phyloP scores from a whole-genome alignment of 306 rosid genomes.

The Parietaria judaica region DNA sequence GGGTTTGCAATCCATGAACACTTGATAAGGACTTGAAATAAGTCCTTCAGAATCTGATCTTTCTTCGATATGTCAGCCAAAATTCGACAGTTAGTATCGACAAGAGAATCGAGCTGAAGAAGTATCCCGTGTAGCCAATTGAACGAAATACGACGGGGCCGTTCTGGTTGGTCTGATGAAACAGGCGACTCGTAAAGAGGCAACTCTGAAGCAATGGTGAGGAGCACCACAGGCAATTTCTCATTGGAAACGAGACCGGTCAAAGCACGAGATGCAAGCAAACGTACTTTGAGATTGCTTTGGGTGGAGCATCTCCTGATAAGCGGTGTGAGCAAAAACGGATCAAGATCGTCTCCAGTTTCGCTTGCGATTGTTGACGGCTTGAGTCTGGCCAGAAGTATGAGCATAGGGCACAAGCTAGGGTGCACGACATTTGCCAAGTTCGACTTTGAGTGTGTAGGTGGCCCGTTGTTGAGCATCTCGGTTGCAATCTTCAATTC shows the following conservation, averaged over 20 bases:
- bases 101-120: slow-evolving; percentile 69
- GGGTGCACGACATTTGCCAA: slow-evolving; percentile 81
- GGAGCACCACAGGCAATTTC: slow-evolving; percentile 61
- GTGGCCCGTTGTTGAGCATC: slow-evolving; percentile 45
- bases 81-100: slow-evolving; percentile 65
- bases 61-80: slow-evolving; percentile 75
- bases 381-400: slow-evolving; percentile 80
- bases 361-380: slow-evolving; percentile 89
- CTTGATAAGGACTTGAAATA: slow-evolving; percentile 43
- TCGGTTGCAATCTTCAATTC: slow-evolving; percentile 80
- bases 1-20: slow-evolving; percentile 69
- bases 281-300: slow-evolving; percentile 76
- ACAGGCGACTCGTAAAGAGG: slow-evolving; percentile 32
- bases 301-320: slow-evolving; percentile 83
- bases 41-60: slow-evolving; percentile 51
- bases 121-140: slow-evolving; percentile 82
- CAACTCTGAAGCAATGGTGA: slow-evolving; percentile 64
- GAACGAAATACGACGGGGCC: slow-evolving; percentile 32
- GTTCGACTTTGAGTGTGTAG: slow-evolving; percentile 43
- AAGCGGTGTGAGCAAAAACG: slow-evolving; percentile 77
- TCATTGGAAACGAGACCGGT: slow-evolving; percentile 79
- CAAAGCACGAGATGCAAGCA: slow-evolving; percentile 93
- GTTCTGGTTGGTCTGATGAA: slow-evolving; percentile 11
- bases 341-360: slow-evolving; percentile 78
- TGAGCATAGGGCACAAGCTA: slow-evolving; percentile 87